Evolutionary conservation across 352 stramenopile species (phyloP).

Genomic region (Globisporangium emineosum): DNA sequence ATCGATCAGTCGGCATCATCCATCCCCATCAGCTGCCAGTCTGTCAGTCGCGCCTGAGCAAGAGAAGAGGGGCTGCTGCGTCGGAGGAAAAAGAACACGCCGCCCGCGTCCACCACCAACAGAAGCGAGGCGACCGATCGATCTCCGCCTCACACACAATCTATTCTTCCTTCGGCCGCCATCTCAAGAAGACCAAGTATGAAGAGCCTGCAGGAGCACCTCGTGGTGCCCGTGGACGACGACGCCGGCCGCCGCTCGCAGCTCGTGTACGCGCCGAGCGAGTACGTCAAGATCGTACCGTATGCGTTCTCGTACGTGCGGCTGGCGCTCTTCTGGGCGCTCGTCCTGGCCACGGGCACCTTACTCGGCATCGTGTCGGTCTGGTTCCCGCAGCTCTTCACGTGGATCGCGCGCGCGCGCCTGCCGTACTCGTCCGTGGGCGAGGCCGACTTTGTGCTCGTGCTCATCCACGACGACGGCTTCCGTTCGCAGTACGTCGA

Average conservation of each 20-base stretch:
- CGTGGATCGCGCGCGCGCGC: constrained; percentile 30
- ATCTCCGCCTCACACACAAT: background rate
- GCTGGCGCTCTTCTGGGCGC: constrained; percentile 30
- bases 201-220: constrained; percentile 41
- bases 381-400: constrained; percentile 72
- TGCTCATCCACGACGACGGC: constrained; percentile 35
- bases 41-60: background rate
- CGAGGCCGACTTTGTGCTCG: constrained; percentile 48
- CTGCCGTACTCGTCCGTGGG: constrained; percentile 24
- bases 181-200: constrained; percentile 14
- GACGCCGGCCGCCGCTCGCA: constrained; percentile 26
- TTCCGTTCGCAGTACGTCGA: constrained; percentile 41
- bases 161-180: background rate
- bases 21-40: too few relatives aligned
- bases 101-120: background rate
- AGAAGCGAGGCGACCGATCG: background rate
- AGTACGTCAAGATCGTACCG: constrained; percentile 34
- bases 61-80: constrained; percentile 1
- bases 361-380: constrained; percentile 36
- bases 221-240: constrained; percentile 46
- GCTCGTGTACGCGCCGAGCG: constrained; percentile 42
- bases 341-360: constrained; percentile 26
- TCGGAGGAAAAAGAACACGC: background rate
- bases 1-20: too few relatives aligned
- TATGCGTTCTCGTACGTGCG: constrained; percentile 36